Conservation (phyloP, 352 stramenopile genomes). For the Phytophthora pini region DNA sequence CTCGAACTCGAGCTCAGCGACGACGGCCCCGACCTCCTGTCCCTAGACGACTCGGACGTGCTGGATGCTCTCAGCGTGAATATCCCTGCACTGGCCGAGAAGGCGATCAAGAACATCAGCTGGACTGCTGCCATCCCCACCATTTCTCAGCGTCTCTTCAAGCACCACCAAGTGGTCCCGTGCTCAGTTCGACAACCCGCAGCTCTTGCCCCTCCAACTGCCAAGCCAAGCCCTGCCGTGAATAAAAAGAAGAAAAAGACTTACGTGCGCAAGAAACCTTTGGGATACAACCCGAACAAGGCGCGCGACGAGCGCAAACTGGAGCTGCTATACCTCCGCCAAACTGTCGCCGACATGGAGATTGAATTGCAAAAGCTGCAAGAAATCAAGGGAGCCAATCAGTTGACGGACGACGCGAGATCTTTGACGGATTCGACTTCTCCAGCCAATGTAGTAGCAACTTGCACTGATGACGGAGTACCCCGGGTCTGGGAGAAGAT, state of each 20-base stretch:
- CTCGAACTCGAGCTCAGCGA: conserved; percentile 3
- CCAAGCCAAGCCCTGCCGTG: not conserved
- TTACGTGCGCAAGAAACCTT: conserved; percentile 37
- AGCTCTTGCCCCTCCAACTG: not conserved
- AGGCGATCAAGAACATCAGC: conserved; percentile 16
- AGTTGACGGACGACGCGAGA: not conserved
- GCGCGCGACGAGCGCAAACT: conserved; percentile 49
- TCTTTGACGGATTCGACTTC: not conserved
- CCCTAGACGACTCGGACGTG: conserved; percentile 29
- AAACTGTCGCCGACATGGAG: conserved; percentile 50
- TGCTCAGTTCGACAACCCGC: conserved; percentile 9
- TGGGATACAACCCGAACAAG: conserved; percentile 50
- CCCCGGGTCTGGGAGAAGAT: conserved; percentile 45
- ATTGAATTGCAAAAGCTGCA: conserved; percentile 39
- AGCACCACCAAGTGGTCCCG: conserved; percentile 22
- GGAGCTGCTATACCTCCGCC: conserved; percentile 49
- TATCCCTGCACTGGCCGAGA: conserved; percentile 12
- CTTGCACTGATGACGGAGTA: conserved; percentile 6
- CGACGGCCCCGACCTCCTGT: conserved; percentile 12
- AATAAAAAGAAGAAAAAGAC: conserved; percentile 21
- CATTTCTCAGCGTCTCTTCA: conserved; percentile 22
- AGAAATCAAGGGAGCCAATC: conserved; percentile 20
- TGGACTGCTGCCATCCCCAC: conserved; percentile 5
- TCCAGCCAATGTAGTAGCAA: not conserved
- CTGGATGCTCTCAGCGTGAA: conserved; percentile 32